Evolutionary conservation across 1,284 basidiomycete genomes (phyloP), one percentile per base, ranked within the genome.

Genomic region (Pascua sp.): DNA sequence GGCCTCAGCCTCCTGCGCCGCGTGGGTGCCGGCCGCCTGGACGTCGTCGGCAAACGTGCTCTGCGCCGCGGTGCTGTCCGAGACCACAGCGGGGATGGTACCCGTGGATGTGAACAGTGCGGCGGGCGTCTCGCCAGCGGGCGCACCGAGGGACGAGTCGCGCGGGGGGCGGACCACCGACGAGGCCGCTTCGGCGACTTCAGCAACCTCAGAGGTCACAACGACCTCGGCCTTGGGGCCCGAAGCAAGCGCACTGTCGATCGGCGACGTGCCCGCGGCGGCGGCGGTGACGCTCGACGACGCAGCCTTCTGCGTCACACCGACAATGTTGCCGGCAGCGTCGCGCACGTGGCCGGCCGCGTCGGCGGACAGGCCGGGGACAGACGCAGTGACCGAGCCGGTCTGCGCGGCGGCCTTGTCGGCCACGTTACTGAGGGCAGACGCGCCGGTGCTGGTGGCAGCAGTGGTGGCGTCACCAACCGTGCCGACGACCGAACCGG

Each of bases 361-460:
- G 13, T 16, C 38, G 7, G 24, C 24, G 24, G 24, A 4, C 24
- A 32, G 24, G 24, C 24, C 24, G 3, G 32, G 37, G n/a, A 48
- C 16, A 16, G 36, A 18, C 13, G 37, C 16, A 9, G 11, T 8
- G 12, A n/a, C 37, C 11, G 32, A 16, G 7, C 24, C 24, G n/a
- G 37, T n/a, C 8, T 15, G 15, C 24, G 24, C 24, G 24, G 24
- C 24, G 24, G 24, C 24, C 24, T 32, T 32, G 24, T 32, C 24
- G 24, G 24, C 24, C 24, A 32, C 24, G 24, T 7, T 32, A 7
- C 24, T 32, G 24, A 32, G 24, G 24, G 24, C 47, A 4, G 46
- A 36, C 46, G 70, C 67, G 0, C 64, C 71, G 15, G 70, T 61
- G 15, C 47, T 39, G 11, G 38, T 39, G 39, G 8, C 47, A 18